A percentile compares a stretch with the other conserved stretches of the same genome.
Evolutionary conservation across 345 rosid species (phyloP).

Genomic region (Rhizophora apiculata): DNA sequence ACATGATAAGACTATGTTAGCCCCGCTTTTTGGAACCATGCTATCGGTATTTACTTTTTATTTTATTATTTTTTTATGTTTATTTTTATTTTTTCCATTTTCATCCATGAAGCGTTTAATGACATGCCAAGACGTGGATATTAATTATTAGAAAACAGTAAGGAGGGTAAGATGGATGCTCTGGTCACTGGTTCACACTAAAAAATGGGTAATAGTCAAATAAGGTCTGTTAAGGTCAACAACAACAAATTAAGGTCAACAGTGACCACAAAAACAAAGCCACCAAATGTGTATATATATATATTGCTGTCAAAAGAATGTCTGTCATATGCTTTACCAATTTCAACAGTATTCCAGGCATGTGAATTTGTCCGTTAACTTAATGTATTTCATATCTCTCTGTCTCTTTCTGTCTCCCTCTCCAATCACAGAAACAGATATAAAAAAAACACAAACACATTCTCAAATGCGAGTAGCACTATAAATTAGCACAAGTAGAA

Average conservation of each 20-base stretch:
- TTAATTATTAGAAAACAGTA: too few species aligned
- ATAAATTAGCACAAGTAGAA: background rate
- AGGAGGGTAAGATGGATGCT: too few species aligned
- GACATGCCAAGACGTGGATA: too few species aligned
- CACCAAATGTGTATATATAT: background rate
- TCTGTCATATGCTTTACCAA: background rate
- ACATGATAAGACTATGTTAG: background rate
- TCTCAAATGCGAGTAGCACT: background rate
- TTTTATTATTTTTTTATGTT: background rate
- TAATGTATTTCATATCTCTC: background rate
- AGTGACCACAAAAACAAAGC: background rate
- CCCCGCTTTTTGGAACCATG: background rate
- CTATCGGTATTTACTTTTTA: background rate
- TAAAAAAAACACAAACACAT: background rate
- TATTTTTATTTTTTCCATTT: too few species aligned
- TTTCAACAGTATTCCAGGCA: constrained; percentile 6
- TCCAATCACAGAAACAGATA: background rate
- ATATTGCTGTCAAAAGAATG: background rate
- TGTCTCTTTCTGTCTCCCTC: constrained; percentile 8
- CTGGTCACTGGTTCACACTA: too few species aligned
- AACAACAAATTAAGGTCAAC: background rate
- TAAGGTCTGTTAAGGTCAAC: too few species aligned
- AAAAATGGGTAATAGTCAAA: background rate
- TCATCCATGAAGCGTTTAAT: too few species aligned
- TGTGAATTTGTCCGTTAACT: constrained; percentile 4